Base-by-base conservation (phyloP, 306 rosid species). In the Nissolia schottii region DNA sequence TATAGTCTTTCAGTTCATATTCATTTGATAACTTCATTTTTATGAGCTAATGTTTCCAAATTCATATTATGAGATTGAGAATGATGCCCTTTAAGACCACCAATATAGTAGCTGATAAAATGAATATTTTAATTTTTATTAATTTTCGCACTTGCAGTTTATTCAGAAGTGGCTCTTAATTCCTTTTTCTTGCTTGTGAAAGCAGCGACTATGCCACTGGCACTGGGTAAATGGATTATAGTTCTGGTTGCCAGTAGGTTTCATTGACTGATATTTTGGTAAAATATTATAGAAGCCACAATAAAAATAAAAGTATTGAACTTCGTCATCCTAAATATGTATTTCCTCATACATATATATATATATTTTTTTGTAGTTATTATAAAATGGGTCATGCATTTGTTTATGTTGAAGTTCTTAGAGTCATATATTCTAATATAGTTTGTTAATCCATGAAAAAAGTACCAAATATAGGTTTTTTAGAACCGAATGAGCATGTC, bases 131-230 rank as follows among this genome's bases (percentile, higher is more conserved):
- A 15, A 29, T 43, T 46, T 61, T 41, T 27, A 9, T 60, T 31
- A 23, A n/a, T 40, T 70, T 68, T 57, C 24, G 32, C 12, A 40
- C 43, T 24, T 6, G 43, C 10, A 0, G 37, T 48, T 48, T 43
- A 48, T 67, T 57, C 49, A 27, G 75, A 70, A 48, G 51, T 27
- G 9, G 29, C 11, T 74, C 63, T n/a, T n/a, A n/a, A n/a, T 64
- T 29, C 27, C 31, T 73, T 49, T 18, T 54, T 60, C 55, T 11
- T 24, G 11, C 59, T 51, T 40, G 49, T n/a, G 20, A 50, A 51
- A 66, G 32, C 41, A n/a, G 60, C 22, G n/a, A 37, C 50, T 9
- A 15, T 65, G 41, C 40, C 43, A 12, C 54, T 62, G 46, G 18
- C 32, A 20, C 67, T 34, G 37, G 37, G 19, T 70, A 24, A 55